Base-by-base conservation (phyloP, 192 early-diverging fungal genomes). In the Entomortierella lignicola region DNA sequence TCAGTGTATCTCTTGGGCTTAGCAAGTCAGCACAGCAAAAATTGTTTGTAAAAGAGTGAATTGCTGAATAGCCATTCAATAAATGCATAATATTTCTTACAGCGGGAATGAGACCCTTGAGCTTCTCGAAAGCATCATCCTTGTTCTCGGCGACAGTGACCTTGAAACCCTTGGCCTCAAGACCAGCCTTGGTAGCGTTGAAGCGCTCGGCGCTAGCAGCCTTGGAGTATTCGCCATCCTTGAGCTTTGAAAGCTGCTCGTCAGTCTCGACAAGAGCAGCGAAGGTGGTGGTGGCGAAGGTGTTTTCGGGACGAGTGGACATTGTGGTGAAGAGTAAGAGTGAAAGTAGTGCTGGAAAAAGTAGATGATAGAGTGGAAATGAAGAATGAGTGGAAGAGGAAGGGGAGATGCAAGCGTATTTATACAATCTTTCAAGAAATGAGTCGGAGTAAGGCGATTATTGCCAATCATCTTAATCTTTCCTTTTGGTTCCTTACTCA, bases 161-260 rank as follows among this genome's bases (percentile, higher is more conserved):
- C 60, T 71, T 73, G 79, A 75, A 77, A 25, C 72, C 72, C 57
- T 81, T 80, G 69, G 77, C 55, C 66, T 83, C 79, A 23, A 83
- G 79, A 37, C 55, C 71, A 39, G 69, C 71, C 60, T 68, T 66
- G 63, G 79, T 47, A 43, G 44, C 18, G 42, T 61, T 69, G 60
- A 77, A 63, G 32, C 66, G 63, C 50, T 75, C 72, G 13, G 63
- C 23, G 44, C 51, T 43, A 42, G 37, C 81, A 12, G 63, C 32
- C 60, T 77, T 77, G 69, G 81, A 68, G 73, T 71, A 71, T 0
- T 26, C 62, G 18, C 60, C 60, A 30, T 66, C 70, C 55, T 77
- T 65, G 55, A 77, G 27, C 39, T 79, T 67, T 11, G 67, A 62
- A 39, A 79, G 59, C 68, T 79, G 37, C 8, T 51, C 61, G 20